Percentiles rank a stretch among this genome's conserved stretches.
These are phyloP conservation scores for Colletotrichum caudatum DNA, from an alignment of 2,329 filamentous ascomycete species.

Conservation along the genomic window DNA sequence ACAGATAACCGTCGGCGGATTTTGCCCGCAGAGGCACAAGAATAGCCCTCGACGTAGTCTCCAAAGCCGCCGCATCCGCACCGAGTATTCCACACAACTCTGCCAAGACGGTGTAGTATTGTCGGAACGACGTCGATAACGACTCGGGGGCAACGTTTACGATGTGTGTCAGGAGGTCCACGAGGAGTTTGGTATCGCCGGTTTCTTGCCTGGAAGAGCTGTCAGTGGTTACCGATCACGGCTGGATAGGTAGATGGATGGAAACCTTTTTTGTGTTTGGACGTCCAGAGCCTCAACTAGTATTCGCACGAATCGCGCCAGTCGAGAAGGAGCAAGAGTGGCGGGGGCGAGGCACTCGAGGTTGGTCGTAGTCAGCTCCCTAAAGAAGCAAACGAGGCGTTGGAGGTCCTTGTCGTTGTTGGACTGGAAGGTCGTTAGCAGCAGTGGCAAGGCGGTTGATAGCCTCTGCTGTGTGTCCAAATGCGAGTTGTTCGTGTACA, in stretches of 20 bases:
- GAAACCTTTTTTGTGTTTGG: conserved; percentile 17
- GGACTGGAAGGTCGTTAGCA: conserved; percentile 64
- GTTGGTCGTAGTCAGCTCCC: conserved; percentile 55
- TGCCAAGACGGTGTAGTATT: conserved; percentile 58
- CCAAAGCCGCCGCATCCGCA: conserved; percentile 34
- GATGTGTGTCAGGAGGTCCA: conserved; percentile 53
- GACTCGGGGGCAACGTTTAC: conserved; percentile 47
- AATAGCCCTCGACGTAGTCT: conserved; percentile 43
- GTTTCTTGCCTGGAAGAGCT: conserved; percentile 40
- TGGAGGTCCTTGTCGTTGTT: conserved; percentile 59
- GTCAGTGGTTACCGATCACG: background rate
- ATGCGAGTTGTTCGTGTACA: conserved; percentile 58
- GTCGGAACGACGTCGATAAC: conserved; percentile 46
- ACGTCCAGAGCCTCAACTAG: conserved; percentile 52
- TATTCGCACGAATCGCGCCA: conserved; percentile 52
- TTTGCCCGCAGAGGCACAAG: conserved; percentile 40
- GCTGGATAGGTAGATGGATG: background rate
- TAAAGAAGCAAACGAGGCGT: conserved; percentile 60
- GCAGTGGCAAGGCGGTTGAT: conserved; percentile 58
- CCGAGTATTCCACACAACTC: conserved; percentile 47
- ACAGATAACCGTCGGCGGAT: conserved; percentile 30
- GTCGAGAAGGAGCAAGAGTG: conserved; percentile 47
- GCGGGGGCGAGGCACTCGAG: conserved; percentile 52
- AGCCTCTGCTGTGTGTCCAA: conserved; percentile 53
- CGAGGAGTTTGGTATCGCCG: conserved; percentile 48